Evolutionary conservation across 371 early-diverging fungal species (phyloP).

Genomic region (Mucor lusitanicus): DNA sequence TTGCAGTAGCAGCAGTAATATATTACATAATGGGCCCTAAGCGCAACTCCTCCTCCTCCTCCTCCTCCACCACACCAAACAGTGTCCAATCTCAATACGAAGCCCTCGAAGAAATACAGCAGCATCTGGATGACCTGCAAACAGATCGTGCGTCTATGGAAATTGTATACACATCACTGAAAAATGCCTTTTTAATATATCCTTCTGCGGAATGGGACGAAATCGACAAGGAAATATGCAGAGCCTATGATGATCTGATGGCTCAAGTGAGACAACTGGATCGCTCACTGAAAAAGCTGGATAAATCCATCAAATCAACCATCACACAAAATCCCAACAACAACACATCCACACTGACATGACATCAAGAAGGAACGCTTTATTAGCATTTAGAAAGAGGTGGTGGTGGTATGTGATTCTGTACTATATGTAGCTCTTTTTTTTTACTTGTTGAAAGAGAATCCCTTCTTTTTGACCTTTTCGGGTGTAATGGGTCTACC

Average conservation of each 20-base stretch:
- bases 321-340: neutral
- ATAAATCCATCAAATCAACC: slow-evolving; percentile 15
- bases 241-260: slow-evolving; percentile 27
- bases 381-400: neutral
- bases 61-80: neutral
- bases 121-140: slow-evolving; percentile 14
- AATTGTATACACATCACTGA: slow-evolving; percentile 19
- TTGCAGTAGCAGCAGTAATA: no score
- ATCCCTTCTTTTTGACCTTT: slow-evolving; percentile 77
- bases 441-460: slow-evolving; percentile 64
- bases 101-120: slow-evolving; percentile 12
- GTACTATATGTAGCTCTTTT: no score
- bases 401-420: neutral
- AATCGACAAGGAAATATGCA: slow-evolving; percentile 20
- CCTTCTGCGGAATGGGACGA: slow-evolving; percentile 15
- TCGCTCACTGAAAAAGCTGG: slow-evolving; percentile 19
- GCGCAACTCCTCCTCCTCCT: neutral
- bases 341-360: neutral
- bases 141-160: slow-evolving; percentile 23
- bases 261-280: slow-evolving; percentile 28
- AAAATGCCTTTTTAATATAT: slow-evolving; percentile 21
- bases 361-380: neutral
- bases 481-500: slow-evolving; percentile 86
- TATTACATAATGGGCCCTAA: neutral
- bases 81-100: slow-evolving; percentile 2